Conservation (phyloP, 2,329 filamentous ascomycete genomes). For the Diaporthe sp. region DNA sequence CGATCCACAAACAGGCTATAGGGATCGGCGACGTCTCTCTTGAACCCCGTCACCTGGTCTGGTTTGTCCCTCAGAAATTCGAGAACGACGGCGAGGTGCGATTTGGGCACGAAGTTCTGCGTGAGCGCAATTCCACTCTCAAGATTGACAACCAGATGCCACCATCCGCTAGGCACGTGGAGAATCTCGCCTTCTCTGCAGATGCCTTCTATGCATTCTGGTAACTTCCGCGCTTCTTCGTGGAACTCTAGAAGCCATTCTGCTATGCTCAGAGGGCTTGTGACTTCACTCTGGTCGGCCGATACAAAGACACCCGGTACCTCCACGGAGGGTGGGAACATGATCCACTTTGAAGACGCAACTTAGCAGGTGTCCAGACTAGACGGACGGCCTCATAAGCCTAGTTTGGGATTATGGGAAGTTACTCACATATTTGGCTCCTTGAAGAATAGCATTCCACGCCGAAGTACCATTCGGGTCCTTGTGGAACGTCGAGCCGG, state of each 20-base stretch:
- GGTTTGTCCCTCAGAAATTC: constrained; percentile 85
- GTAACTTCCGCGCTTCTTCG: constrained; percentile 79
- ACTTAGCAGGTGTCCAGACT: not conserved
- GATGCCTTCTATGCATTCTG: constrained; percentile 87
- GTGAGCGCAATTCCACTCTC: constrained; percentile 89
- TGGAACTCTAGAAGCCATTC: constrained; percentile 96
- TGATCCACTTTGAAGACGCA: constrained; percentile 76
- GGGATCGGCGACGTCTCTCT: constrained; percentile 76
- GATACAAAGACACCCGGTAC: constrained; percentile 94
- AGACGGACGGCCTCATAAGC: not conserved
- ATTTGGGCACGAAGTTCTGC: constrained; percentile 91
- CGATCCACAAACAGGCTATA: constrained; percentile 81
- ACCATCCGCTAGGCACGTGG: constrained; percentile 95
- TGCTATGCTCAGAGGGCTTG: constrained; percentile 93
- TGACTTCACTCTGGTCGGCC: constrained; percentile 91
- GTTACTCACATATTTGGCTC: constrained; percentile 78
- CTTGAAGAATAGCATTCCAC: constrained; percentile 94
- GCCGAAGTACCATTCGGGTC: constrained; percentile 81
- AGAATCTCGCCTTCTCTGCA: constrained; percentile 88
- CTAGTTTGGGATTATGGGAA: not conserved
- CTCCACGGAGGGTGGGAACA: constrained; percentile 86
- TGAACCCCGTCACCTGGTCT: constrained; percentile 90
- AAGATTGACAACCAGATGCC: constrained; percentile 94
- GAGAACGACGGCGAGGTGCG: constrained; percentile 81
- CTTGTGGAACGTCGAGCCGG: constrained; percentile 96